Percentiles rank a stretch among this genome's conserved stretches.
Evolutionary conservation across 1,284 basidiomycete species (phyloP).

Genomic region (Malassezia brasiliensis): DNA sequence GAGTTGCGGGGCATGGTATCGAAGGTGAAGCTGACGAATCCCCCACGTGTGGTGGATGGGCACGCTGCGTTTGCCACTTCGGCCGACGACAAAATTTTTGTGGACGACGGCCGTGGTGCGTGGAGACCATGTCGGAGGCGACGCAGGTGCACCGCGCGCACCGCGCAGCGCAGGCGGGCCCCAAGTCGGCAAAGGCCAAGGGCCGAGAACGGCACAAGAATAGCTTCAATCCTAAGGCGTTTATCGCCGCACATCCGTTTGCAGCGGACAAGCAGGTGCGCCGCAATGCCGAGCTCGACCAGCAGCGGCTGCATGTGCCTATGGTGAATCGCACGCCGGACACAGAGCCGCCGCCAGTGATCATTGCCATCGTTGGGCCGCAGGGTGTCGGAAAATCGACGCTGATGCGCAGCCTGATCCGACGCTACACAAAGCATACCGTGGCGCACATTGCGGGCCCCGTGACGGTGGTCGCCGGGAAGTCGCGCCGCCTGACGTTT

Average conservation of each 20-base stretch:
- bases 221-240: conserved; percentile 89
- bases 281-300: conserved; percentile 82
- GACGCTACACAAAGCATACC: conserved; percentile 88
- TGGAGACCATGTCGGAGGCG: conserved; percentile 29
- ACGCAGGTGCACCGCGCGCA: conserved; percentile 40
- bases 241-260: conserved; percentile 58
- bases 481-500: conserved; percentile 84
- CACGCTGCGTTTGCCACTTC: not conserved
- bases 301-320: conserved; percentile 89
- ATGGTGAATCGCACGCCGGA: conserved; percentile 78
- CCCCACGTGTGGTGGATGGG: conserved; percentile 3
- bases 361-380: conserved; percentile 93
- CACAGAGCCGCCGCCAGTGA: conserved; percentile 81
- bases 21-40: not conserved
- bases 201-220: conserved; percentile 30
- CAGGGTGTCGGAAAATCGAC: conserved; percentile 94
- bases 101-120: conserved; percentile 8
- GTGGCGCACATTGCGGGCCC: conserved; percentile 82
- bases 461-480: conserved; percentile 83
- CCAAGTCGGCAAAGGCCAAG: conserved; percentile 34
- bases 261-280: conserved; percentile 67
- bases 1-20: conserved; percentile 42
- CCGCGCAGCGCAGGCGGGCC: conserved; percentile 35
- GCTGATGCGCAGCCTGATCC: conserved; percentile 78
- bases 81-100: conserved; percentile 14